Evolutionary conservation across 495 filamentous ascomycete genomes (phyloP).

Genomic region (Polyplosphaeria fusca): DNA sequence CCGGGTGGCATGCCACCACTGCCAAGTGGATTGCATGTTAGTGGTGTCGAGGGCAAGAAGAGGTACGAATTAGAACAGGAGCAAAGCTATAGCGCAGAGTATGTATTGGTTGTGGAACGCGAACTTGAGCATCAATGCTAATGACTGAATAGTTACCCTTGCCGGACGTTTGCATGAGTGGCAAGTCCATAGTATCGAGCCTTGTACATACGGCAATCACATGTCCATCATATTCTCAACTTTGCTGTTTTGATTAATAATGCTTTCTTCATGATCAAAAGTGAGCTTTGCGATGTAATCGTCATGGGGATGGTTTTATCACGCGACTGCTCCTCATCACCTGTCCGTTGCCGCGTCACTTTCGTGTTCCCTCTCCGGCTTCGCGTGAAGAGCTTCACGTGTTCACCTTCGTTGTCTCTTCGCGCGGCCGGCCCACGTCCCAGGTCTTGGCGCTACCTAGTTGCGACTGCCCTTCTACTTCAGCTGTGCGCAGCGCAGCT

Average conservation of each 20-base stretch:
- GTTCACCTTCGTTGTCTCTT: no score
- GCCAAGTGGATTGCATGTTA: slow-evolving; percentile 62
- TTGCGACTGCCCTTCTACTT: not conserved
- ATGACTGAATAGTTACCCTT: slow-evolving; percentile 37
- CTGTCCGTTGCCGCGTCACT: no score
- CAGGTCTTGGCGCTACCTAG: not conserved
- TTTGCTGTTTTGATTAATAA: no score
- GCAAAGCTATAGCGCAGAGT: slow-evolving; percentile 57
- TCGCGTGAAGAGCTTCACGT: no score
- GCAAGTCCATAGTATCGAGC: not conserved
- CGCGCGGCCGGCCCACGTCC: no score
- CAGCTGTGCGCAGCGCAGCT: not conserved
- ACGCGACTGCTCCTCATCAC: no score
- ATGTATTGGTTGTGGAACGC: slow-evolving; percentile 46
- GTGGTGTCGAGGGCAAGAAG: slow-evolving; percentile 50
- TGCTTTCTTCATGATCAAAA: no score
- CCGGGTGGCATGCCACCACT: slow-evolving; percentile 76
- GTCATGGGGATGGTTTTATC: no score
- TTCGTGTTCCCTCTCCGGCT: no score
- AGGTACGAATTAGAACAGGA: slow-evolving; percentile 56
- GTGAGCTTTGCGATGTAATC: no score
- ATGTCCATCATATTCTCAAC: not conserved
- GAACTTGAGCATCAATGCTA: not conserved
- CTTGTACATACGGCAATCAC: slow-evolving; percentile 20
- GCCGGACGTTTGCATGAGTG: slow-evolving; percentile 37